A percentile compares a stretch with the other conserved stretches of the same genome.
These are phyloP conservation scores for Cyberlindnera misumaiensis DNA, from an alignment of 805 yeast species.

Conservation along the genomic window DNA sequence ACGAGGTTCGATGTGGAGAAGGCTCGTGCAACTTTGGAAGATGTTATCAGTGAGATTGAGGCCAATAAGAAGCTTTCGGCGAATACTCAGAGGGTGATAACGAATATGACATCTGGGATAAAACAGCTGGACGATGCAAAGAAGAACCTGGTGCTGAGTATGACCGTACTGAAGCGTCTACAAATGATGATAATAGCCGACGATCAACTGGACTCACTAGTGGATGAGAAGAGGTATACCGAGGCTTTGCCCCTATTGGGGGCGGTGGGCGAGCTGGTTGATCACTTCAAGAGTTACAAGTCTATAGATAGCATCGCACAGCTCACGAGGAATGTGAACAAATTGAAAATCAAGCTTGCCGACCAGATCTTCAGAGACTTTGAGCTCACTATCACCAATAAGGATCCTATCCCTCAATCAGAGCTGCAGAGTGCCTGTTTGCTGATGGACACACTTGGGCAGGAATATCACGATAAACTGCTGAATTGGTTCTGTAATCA, in stretches of 20 bases:
- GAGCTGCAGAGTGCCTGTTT: conserved; percentile 58
- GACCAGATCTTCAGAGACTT: conserved; percentile 73
- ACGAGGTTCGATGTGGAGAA: conserved; percentile 9
- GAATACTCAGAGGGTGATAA: conserved; percentile 54
- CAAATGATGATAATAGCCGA: conserved; percentile 81
- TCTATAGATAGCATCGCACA: conserved; percentile 75
- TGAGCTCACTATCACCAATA: conserved; percentile 39
- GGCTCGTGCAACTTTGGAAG: conserved; percentile 24
- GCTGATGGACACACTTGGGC: conserved; percentile 59
- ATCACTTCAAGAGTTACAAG: conserved; percentile 71
- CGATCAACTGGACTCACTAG: conserved; percentile 46
- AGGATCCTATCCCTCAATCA: conserved; percentile 17
- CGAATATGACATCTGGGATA: conserved; percentile 68
- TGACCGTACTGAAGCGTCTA: conserved; percentile 80
- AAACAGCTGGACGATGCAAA: conserved; percentile 76
- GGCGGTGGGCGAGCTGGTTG: conserved; percentile 67
- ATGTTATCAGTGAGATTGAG: conserved; percentile 38
- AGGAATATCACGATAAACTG: conserved; percentile 50
- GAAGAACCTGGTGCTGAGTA: conserved; percentile 72
- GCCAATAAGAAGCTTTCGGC: conserved; percentile 42
- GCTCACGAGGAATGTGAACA: conserved; percentile 51
- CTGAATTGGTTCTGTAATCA: conserved; percentile 66
- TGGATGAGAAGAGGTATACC: conserved; percentile 37
- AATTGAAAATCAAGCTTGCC: conserved; percentile 52
- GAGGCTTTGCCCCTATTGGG: conserved; percentile 56